Evolutionary conservation across 768 basidiomycete species (phyloP).

Genomic region (Phanerochaete sordida): DNA sequence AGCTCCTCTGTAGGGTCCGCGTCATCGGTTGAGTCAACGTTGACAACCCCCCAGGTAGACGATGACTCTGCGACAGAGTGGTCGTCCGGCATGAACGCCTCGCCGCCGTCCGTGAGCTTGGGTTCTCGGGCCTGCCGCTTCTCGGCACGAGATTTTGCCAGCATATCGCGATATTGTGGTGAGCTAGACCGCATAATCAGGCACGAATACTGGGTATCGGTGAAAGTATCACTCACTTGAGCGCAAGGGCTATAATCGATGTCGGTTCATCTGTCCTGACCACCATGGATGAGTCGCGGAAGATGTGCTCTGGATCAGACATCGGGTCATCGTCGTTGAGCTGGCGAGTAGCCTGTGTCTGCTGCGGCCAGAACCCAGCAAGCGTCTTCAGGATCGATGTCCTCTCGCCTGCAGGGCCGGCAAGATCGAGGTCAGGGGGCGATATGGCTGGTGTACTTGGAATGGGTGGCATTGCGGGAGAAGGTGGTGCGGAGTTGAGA

Average conservation of each 20-base stretch:
- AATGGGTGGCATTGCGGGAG: conserved; percentile 37
- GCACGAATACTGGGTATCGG: neutral
- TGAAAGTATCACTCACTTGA: conserved; percentile 61
- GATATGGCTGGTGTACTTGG: conserved; percentile 19
- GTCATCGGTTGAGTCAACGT: conserved; percentile 65
- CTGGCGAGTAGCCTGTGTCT: conserved; percentile 42
- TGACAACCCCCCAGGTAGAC: conserved; percentile 92
- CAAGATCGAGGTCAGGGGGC: conserved; percentile 47
- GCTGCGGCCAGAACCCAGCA: conserved; percentile 77
- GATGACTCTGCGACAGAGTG: conserved; percentile 75
- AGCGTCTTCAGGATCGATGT: conserved; percentile 78
- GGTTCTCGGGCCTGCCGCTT: conserved; percentile 62
- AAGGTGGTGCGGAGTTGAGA: conserved; percentile 46
- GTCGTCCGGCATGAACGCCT: conserved; percentile 94
- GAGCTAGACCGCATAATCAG: conserved; percentile 45
- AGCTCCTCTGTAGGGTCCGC: conserved; percentile 76
- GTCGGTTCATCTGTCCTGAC: conserved; percentile 97
- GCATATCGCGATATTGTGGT: conserved; percentile 77
- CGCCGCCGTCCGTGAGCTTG: conserved; percentile 57
- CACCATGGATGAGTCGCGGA: conserved; percentile 91
- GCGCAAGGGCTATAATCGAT: conserved; percentile 92
- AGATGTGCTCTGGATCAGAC: conserved; percentile 87
- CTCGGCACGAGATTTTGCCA: conserved; percentile 72
- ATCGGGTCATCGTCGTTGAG: conserved; percentile 64
- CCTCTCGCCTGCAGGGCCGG: conserved; percentile 53